Base-by-base conservation (phyloP, 2,329 filamentous ascomycete genomes). In the Penicillium griseofulvum region DNA sequence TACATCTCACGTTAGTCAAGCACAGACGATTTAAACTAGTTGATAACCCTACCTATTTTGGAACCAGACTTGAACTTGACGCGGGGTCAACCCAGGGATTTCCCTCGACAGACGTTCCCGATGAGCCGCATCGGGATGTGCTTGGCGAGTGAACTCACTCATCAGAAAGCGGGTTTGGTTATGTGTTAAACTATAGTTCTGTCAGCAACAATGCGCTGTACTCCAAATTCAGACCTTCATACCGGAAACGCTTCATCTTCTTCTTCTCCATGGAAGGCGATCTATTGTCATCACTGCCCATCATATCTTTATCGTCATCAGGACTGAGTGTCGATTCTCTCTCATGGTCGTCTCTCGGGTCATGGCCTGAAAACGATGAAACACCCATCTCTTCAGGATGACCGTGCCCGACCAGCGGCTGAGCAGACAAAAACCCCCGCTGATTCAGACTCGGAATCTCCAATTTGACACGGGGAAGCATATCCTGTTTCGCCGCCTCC, bases 41-140 rank as follows among this genome's bases (percentile, higher is more conserved):
- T 37, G 44, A 33, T 58, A 12, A 49, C 68, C 81, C 65, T 82
- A 96, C 92, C 92, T 85, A 75, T 97, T 97, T 75, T 97, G 92
- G 75, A 97, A 97, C 93, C 92, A 97, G 47, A 97, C 92, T 74
- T 97, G 92, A 24, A 97, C 93, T 71, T 97, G 92, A 58, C 92
- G 85, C 36, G 92, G 90, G 66, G 90, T 96, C 46, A 97, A 77
- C 0, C 92, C 93, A 31, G 93, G 92, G 43, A 97, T 97, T 71
- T 97, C 91, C 60, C 88, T 81, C 4, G 92, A 93, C 36, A 97
- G 80, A 44, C 91, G 83, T 71, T 96, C 92, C 59, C 92, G 83
- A 72, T 96, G 91, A 44, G 90, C 89, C 38, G 92, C 92, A 75
- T 97, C 92, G 8, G 92, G 92, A 71, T 97, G 92, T 24, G 92